Percentiles rank a stretch among this genome's conserved stretches.
Evolutionary conservation across 2,329 filamentous ascomycete species (phyloP).

Genomic region (Cercospora zeae-maydis): DNA sequence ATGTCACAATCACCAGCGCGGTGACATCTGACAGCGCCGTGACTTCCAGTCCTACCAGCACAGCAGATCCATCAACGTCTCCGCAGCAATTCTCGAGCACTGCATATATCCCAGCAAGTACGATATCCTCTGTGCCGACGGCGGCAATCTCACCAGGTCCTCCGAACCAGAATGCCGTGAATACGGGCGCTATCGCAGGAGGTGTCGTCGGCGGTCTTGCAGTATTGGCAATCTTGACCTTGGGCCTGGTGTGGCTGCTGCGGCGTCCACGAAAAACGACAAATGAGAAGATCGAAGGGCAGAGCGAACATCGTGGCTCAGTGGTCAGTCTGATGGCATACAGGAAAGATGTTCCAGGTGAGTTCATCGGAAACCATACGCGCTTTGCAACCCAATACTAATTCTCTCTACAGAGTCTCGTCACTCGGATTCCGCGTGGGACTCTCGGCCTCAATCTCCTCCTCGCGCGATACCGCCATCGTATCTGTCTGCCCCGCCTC

Average conservation of each 20-base stretch:
- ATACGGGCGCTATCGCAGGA: constrained; percentile 10
- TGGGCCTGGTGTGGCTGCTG: constrained; percentile 12
- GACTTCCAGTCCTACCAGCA: not conserved
- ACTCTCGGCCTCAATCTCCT: not conserved
- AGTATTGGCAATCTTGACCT: constrained; percentile 6
- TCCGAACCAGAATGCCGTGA: not conserved
- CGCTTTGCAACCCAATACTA: not conserved
- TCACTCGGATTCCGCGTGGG: not conserved
- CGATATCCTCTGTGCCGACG: not conserved
- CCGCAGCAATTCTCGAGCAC: not conserved
- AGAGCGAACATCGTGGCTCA: not conserved
- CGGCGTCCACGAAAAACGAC: not conserved
- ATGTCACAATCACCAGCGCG: not conserved
- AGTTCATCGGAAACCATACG: not conserved
- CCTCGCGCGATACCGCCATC: not conserved
- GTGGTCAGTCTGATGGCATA: constrained; percentile 7
- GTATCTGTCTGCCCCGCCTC: not conserved
- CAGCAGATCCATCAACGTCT: not conserved
- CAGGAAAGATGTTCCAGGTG: not conserved
- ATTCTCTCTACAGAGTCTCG: not conserved
- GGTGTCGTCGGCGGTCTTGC: constrained; percentile 13
- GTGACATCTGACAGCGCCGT: not conserved
- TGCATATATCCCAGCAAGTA: not conserved
- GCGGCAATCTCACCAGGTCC: not conserved
- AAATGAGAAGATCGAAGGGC: not conserved